phyloP scores from a whole-genome alignment of 202 grass and related monocot genomes.

The Setaria viridis region DNA sequence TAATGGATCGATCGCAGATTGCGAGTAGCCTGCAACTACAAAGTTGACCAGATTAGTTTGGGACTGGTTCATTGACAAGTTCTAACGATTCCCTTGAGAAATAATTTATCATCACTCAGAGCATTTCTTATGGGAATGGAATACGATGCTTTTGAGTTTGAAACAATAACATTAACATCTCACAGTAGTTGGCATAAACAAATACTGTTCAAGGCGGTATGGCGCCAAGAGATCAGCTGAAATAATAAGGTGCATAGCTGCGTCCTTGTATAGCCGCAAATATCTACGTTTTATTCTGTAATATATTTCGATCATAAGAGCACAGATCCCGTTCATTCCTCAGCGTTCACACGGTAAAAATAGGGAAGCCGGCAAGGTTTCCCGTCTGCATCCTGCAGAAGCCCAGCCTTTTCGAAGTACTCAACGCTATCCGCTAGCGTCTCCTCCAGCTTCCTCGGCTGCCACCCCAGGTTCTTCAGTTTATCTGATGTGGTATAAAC shows the following conservation, averaged over 20 bases:
- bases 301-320: not conserved
- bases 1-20: no score
- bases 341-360: conserved; percentile 6
- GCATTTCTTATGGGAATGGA: no score
- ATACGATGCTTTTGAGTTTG: not conserved
- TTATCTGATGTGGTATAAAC: conserved; percentile 28
- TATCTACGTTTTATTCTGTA: not conserved
- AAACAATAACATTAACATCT: not conserved
- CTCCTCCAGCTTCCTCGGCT: conserved; percentile 38
- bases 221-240: not conserved
- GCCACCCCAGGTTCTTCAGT: conserved; percentile 48
- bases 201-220: not conserved
- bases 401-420: conserved; percentile 28
- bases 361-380: conserved; percentile 42
- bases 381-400: conserved; percentile 42
- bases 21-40: no score
- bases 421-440: conserved; percentile 41
- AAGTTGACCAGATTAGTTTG: no score
- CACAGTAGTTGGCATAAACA: not conserved
- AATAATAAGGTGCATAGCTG: not conserved
- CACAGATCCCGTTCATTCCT: not conserved
- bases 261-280: not conserved
- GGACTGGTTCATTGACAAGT: no score
- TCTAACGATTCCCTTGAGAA: no score
- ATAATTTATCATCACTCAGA: no score